Evolutionary conservation across 169 alveolate species (phyloP).

Genomic region (Plasmodium knowlesi): DNA sequence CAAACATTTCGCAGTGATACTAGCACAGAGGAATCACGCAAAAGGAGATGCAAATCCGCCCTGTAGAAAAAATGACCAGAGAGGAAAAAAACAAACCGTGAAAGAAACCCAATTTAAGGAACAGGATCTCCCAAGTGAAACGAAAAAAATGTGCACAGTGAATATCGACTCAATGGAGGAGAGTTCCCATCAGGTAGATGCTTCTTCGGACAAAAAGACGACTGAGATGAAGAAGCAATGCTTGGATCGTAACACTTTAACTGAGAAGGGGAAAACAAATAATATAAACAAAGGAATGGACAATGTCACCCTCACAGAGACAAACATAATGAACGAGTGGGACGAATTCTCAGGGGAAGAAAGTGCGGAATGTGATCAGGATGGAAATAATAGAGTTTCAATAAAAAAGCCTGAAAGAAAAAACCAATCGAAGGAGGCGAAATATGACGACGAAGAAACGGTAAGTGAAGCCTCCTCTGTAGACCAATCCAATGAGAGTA

Average conservation of each 20-base stretch:
- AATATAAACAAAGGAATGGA: not conserved
- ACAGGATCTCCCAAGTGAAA: not conserved
- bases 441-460: not conserved
- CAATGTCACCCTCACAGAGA: not conserved
- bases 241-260: not conserved
- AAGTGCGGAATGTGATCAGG: not conserved
- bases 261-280: not conserved
- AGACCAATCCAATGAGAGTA: not conserved
- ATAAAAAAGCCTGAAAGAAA: not conserved
- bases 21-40: not conserved
- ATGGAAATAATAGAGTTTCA: not conserved
- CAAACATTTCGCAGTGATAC: slow-evolving; percentile 30
- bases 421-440: not conserved
- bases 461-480: not conserved
- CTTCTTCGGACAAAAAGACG: not conserved
- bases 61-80: not conserved
- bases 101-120: not conserved
- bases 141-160: not conserved
- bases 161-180: not conserved
- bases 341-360: not conserved
- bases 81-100: not conserved
- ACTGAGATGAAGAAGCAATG: not conserved
- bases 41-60: not conserved
- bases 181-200: not conserved
- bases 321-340: slow-evolving; percentile 1